Evolutionary conservation across 768 basidiomycete species (phyloP).

Genomic region (Tephrocybe sp.): DNA sequence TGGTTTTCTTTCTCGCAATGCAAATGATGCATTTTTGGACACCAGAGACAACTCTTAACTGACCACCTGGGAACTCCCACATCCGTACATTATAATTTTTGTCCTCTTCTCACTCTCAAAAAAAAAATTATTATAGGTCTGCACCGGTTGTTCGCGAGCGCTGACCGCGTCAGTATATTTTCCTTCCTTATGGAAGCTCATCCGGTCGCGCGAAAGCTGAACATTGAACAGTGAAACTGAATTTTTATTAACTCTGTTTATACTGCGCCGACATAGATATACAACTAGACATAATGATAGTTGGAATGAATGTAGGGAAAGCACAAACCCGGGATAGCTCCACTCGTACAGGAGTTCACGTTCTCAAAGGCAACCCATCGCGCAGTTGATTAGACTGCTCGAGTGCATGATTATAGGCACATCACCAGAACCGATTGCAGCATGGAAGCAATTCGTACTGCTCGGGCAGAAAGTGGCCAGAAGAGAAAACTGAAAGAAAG

Average conservation of each 20-base stretch:
- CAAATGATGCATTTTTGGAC: neutral
- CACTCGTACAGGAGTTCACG: slow-evolving; percentile 32
- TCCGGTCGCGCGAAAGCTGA: no score
- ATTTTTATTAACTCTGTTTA: no score
- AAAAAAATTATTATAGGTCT: no score
- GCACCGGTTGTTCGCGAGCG: no score
- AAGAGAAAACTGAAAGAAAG: slow-evolving; percentile 8
- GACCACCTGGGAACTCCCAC: no score
- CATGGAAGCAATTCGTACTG: slow-evolving; percentile 58
- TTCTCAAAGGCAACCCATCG: slow-evolving; percentile 46
- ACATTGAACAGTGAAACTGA: no score
- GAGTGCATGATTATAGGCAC: slow-evolving; percentile 57
- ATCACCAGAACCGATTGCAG: slow-evolving; percentile 83
- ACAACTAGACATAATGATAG: neutral
- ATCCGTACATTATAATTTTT: no score
- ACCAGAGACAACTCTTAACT: no score
- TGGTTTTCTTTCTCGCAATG: neutral
- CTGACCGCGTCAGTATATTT: no score
- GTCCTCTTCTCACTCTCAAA: no score
- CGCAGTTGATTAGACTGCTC: slow-evolving; percentile 55
- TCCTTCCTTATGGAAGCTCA: no score
- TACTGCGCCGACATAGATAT: no score
- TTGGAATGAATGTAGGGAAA: slow-evolving; percentile 29
- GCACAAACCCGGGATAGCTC: slow-evolving; percentile 31
- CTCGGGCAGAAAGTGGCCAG: slow-evolving; percentile 79